These are phyloP conservation scores for Fraxinus floribunda DNA, from an alignment of 305 asterid genomes.

Conservation along the genomic window DNA sequence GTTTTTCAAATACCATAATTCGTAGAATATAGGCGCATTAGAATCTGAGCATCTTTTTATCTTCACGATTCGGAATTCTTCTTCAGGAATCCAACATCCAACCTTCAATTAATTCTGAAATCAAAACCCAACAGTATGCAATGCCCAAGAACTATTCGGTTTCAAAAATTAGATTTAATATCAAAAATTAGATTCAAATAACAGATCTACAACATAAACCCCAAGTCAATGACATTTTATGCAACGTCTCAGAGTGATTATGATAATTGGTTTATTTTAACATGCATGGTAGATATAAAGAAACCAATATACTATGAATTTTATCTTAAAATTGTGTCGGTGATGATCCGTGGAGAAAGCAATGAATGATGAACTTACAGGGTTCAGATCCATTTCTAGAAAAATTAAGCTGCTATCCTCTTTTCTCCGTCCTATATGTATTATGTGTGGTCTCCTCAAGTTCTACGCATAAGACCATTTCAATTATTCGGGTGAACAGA, in stretches of 20 bases:
- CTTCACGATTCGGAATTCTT: conserved; percentile 16
- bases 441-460: not conserved
- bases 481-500: not conserved
- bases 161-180: not conserved
- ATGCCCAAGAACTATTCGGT: conserved; percentile 13
- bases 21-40: not conserved
- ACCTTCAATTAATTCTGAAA: conserved; percentile 2
- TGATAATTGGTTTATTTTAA: not conserved
- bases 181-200: not conserved
- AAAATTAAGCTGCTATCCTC: not conserved
- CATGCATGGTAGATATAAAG: not conserved
- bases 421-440: not conserved
- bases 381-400: conserved; percentile 31
- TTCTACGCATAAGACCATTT: not conserved
- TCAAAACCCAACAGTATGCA: not conserved
- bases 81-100: conserved; percentile 16
- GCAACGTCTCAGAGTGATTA: not conserved
- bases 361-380: conserved; percentile 17
- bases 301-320: not conserved
- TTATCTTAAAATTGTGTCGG: not conserved
- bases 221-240: not conserved
- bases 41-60: conserved; percentile 3
- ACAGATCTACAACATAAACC: conserved; percentile 24
- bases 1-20: conserved; percentile 15
- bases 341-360: not conserved